Conservation (phyloP, 768 basidiomycete species). For the Arthromyces matolae region DNA sequence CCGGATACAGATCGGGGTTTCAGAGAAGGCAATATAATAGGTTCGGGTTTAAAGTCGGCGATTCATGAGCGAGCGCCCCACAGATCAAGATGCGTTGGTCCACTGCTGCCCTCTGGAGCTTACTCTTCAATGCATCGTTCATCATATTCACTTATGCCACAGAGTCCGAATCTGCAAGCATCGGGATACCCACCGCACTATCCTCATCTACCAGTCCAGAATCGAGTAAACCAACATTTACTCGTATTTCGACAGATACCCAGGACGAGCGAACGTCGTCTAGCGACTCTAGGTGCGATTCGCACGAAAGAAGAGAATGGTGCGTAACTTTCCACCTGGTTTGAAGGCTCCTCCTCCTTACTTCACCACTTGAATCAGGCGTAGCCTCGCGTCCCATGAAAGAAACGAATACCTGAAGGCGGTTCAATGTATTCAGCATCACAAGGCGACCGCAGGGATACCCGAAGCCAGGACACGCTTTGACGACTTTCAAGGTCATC, state of each 20-base stretch:
- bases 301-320: slow-evolving; percentile 6
- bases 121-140: too few species aligned
- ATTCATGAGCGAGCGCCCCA: background rate
- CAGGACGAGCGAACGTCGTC: too few species aligned
- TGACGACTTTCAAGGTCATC: slow-evolving; percentile 10
- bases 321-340: background rate
- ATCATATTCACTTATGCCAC: too few species aligned
- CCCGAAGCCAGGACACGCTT: slow-evolving; percentile 2
- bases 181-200: too few species aligned
- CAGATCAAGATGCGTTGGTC: background rate
- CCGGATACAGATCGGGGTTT: background rate
- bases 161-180: too few species aligned
- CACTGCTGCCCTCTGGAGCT: background rate
- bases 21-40: background rate
- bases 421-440: slow-evolving; percentile 3
- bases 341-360: too few species aligned
- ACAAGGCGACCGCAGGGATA: background rate
- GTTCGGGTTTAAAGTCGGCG: background rate
- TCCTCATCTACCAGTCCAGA: background rate
- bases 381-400: background rate
- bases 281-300: too few species aligned
- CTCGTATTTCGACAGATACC: too few species aligned
- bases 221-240: background rate
- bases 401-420: slow-evolving; percentile 6
- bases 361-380: background rate